Conservation (phyloP, 2,329 filamentous ascomycete genomes). For the Ceratocystis ficicola region DNA sequence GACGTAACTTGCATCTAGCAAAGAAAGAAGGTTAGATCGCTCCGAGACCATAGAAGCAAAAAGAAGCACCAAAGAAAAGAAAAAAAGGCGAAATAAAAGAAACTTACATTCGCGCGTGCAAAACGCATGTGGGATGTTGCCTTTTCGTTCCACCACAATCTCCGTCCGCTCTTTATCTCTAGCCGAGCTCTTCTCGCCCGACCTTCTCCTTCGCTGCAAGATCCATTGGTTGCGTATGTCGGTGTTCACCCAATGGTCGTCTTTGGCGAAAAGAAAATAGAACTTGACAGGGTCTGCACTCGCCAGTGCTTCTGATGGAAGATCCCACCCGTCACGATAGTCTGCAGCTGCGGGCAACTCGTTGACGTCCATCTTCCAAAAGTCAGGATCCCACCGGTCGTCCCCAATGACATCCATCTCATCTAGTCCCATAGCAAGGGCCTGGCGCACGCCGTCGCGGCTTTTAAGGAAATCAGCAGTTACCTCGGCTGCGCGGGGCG, state of each 20-base stretch:
- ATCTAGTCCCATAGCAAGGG: constrained; percentile 45
- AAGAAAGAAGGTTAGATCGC: background rate
- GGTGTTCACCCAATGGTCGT: constrained; percentile 52
- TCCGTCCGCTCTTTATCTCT: constrained; percentile 32
- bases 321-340: background rate
- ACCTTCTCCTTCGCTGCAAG: constrained; percentile 22
- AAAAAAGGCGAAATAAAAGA: background rate
- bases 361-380: constrained; percentile 37
- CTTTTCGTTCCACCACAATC: constrained; percentile 42
- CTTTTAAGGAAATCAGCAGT: constrained; percentile 45
- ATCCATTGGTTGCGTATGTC: constrained; percentile 46
- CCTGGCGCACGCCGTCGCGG: constrained; percentile 47
- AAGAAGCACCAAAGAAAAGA: background rate
- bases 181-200: constrained; percentile 4
- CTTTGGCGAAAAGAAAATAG: constrained; percentile 46
- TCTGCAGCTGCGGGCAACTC: constrained; percentile 10
- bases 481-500: constrained; percentile 36
- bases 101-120: constrained; percentile 35
- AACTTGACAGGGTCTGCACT: constrained; percentile 34
- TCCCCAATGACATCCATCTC: constrained; percentile 49
- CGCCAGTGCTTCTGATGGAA: constrained; percentile 24
- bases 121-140: constrained; percentile 48
- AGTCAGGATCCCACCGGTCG: constrained; percentile 46
- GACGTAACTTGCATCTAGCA: constrained; percentile 20
- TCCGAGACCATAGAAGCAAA: constrained; percentile 9